phyloP scores from a whole-genome alignment of 1,284 basidiomycete species.

The Ustilago nuda region DNA sequence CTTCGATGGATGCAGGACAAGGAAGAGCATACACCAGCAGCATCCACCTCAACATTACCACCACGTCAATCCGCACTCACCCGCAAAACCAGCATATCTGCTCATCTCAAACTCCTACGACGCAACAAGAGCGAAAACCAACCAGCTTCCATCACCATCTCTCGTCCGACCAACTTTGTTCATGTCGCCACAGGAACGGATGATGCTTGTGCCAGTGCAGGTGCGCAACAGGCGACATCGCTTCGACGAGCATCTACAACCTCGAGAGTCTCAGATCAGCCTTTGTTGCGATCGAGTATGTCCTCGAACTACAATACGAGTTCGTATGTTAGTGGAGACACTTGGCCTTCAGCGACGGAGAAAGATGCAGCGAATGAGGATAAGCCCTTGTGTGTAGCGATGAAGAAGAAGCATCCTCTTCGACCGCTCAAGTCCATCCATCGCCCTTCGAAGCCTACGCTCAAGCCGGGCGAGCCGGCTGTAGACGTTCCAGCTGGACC shows the following conservation, averaged over 20 bases:
- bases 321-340: neutral
- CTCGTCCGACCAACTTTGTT: slow-evolving; percentile 34
- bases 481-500: neutral
- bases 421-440: slow-evolving; percentile 36
- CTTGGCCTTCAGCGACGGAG: neutral
- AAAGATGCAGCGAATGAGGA: slow-evolving; percentile 10
- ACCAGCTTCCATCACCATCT: slow-evolving; percentile 16
- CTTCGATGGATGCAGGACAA: slow-evolving; percentile 31
- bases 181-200: slow-evolving; percentile 30
- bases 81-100: slow-evolving; percentile 39
- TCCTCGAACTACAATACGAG: slow-evolving; percentile 5
- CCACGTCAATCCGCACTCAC: slow-evolving; percentile 17
- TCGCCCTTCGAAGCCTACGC: slow-evolving; percentile 19
- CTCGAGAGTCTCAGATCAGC: neutral
- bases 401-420: slow-evolving; percentile 18
- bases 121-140: slow-evolving; percentile 19
- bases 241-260: slow-evolving; percentile 18
- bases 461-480: neutral
- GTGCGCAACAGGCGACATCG: neutral
- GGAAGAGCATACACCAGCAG: slow-evolving; percentile 23
- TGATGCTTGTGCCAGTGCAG: slow-evolving; percentile 1
- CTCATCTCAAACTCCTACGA: slow-evolving; percentile 35
- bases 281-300: slow-evolving; percentile 15
- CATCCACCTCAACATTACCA: slow-evolving; percentile 2
- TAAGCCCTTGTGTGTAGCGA: slow-evolving; percentile 9